Conservation (phyloP, 192 early-diverging fungal genomes). For the Coemansia sp. region DNA sequence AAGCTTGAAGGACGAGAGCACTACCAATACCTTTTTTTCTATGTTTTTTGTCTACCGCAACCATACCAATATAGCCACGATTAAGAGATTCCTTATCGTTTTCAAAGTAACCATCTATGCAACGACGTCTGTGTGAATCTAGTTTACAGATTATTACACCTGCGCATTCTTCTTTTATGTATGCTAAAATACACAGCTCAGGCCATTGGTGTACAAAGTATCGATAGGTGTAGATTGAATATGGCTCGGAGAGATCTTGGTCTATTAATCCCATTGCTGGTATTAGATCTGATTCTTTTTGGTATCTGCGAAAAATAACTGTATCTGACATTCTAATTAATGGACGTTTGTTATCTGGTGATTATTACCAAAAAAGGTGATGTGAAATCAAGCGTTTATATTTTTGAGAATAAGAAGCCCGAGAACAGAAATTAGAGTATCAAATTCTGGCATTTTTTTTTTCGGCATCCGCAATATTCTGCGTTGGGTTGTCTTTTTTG, state of each 20-base stretch:
- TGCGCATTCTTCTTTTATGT: constrained; percentile 57
- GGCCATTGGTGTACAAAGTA: constrained; percentile 96
- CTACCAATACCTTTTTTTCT: constrained; percentile 78
- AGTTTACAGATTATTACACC: constrained; percentile 90
- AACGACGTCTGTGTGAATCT: constrained; percentile 55
- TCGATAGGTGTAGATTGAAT: constrained; percentile 96
- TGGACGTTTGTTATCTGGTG: no score
- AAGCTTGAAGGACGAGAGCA: constrained; percentile 68
- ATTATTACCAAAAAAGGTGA: no score
- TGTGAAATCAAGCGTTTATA: no score
- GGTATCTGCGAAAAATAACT: constrained; percentile 61
- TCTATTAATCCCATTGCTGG: constrained; percentile 81
- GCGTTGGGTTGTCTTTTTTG: no score
- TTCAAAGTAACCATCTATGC: constrained; percentile 19
- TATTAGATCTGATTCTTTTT: constrained; percentile 73
- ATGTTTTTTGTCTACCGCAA: constrained; percentile 82
- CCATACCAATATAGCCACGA: constrained; percentile 98
- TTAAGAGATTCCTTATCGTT: constrained; percentile 8
- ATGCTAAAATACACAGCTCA: constrained; percentile 77
- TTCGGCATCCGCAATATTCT: neutral
- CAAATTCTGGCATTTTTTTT: no score
- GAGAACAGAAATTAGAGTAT: no score
- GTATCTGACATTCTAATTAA: neutral
- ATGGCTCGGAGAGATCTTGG: constrained; percentile 94
- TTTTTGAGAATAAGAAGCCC: no score